A percentile compares a stretch with the other conserved stretches of the same genome.
Conservation (phyloP, 805 yeast genomes). For the Allodekkera sacchari region DNA sequence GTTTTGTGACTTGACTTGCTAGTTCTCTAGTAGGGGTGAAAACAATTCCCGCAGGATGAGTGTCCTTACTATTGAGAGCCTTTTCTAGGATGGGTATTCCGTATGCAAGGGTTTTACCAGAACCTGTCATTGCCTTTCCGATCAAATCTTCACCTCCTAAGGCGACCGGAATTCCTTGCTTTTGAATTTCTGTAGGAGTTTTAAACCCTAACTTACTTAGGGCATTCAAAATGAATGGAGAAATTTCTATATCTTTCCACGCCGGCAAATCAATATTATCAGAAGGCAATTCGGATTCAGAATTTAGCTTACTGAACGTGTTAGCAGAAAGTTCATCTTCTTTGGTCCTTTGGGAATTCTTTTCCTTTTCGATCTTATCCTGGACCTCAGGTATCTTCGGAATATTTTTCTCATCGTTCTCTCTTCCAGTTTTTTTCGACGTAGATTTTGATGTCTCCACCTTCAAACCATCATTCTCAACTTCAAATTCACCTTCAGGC, state of each 20-base stretch:
- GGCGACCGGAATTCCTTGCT: constrained; percentile 64
- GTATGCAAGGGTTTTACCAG: constrained; percentile 94
- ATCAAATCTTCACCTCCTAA: constrained; percentile 70
- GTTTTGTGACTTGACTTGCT: constrained; percentile 88
- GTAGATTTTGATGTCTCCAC: constrained; percentile 16
- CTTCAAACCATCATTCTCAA: constrained; percentile 12
- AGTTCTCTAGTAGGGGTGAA: constrained; percentile 96
- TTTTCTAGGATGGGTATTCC: constrained; percentile 86
- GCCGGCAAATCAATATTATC: constrained; percentile 45
- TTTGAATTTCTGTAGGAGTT: constrained; percentile 82
- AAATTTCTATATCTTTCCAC: constrained; percentile 46
- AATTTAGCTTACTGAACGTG: constrained; percentile 9
- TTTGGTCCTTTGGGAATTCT: constrained; percentile 2
- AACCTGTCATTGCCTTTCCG: constrained; percentile 96
- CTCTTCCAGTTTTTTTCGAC: constrained; percentile 5
- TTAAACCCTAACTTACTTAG: constrained; percentile 48
- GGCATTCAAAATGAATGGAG: constrained; percentile 54
- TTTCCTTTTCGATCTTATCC: constrained; percentile 4
- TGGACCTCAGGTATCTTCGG: constrained; percentile 1
- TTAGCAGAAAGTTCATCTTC: constrained; percentile 10
- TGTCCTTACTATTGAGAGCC: constrained; percentile 28
- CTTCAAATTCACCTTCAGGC: constrained; percentile 18
- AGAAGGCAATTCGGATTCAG: constrained; percentile 11
- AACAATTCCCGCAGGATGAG: constrained; percentile 62
- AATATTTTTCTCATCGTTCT: constrained; percentile 4